These are phyloP conservation scores for Galerina sulciceps DNA, from an alignment of 768 basidiomycete genomes.

Conservation along the genomic window DNA sequence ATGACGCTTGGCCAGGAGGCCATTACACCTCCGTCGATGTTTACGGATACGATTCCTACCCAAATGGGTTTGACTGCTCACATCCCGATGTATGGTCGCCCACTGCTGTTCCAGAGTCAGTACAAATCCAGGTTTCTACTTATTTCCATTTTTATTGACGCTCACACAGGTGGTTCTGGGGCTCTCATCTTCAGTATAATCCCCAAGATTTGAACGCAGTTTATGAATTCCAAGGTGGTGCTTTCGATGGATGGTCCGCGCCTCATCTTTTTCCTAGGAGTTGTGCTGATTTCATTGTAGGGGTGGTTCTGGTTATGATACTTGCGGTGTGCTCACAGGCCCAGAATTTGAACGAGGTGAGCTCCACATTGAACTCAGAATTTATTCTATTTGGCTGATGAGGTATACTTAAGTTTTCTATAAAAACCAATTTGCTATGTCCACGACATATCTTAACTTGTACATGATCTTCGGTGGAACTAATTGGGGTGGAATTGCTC, in stretches of 20 bases:
- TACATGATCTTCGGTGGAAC: slow-evolving; percentile 60
- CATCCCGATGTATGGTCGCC: slow-evolving; percentile 49
- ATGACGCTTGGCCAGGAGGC: slow-evolving; percentile 50
- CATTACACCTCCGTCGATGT: slow-evolving; percentile 50
- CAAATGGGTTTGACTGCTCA: slow-evolving; percentile 59
- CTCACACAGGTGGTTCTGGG: slow-evolving; percentile 38
- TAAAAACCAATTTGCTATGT: slow-evolving; percentile 50
- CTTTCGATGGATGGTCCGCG: slow-evolving; percentile 50
- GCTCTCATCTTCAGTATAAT: slow-evolving; percentile 37
- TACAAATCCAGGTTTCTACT: background rate
- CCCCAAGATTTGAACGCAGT: slow-evolving; percentile 44
- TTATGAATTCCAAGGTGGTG: slow-evolving; percentile 54
- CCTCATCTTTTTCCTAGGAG: background rate
- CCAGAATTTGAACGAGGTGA: slow-evolving; percentile 50
- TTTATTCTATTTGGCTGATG: background rate
- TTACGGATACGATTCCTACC: slow-evolving; percentile 57
- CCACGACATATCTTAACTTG: slow-evolving; percentile 49
- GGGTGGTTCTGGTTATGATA: slow-evolving; percentile 42
- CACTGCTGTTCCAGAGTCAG: slow-evolving; percentile 45
- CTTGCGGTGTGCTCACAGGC: slow-evolving; percentile 38
- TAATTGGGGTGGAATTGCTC: slow-evolving; percentile 49
- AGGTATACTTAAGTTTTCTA: slow-evolving; percentile 47
- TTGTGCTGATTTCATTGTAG: slow-evolving; percentile 23
- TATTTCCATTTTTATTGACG: background rate
- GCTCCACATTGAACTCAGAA: background rate